These are phyloP conservation scores for Blastobotrys robertii DNA, from an alignment of 805 yeast genomes.

Conservation along the genomic window DNA sequence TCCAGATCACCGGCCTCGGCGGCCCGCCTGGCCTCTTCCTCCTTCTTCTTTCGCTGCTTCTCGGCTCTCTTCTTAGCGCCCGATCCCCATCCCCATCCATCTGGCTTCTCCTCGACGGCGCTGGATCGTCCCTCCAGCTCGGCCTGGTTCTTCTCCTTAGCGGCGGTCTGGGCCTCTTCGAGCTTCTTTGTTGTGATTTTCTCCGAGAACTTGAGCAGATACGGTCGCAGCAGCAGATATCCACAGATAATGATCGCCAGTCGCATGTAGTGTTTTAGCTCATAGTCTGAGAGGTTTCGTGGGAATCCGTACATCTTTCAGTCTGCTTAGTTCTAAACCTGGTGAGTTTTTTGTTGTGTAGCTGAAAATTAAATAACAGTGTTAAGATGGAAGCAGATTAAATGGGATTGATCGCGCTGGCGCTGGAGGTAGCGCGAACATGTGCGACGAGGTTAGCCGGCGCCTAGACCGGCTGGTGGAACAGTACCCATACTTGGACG, in stretches of 20 bases:
- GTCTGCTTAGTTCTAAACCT: too few relatives aligned
- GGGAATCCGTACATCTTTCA: conserved; percentile 30
- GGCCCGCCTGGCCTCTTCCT: conserved; percentile 10
- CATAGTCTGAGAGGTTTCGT: conserved; percentile 19
- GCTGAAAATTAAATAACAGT: too few relatives aligned
- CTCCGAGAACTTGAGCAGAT: conserved; percentile 21
- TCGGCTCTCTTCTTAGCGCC: conserved; percentile 4
- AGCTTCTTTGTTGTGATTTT: conserved; percentile 18
- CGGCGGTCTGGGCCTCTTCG: conserved; percentile 17
- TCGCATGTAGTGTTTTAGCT: conserved; percentile 24
- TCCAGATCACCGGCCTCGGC: conserved; percentile 20
- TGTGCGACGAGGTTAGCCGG: too few relatives aligned
- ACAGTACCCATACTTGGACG: conserved; percentile 4
- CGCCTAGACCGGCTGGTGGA: not conserved
- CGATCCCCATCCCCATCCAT: conserved; percentile 6
- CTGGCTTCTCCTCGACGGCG: not conserved
- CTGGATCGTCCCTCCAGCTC: conserved; percentile 8
- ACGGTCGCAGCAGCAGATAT: conserved; percentile 25
- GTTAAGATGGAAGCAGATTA: too few relatives aligned
- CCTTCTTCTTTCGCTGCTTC: conserved; percentile 5
- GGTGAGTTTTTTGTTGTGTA: conserved; percentile 1
- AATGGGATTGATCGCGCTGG: too few relatives aligned
- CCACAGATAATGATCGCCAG: conserved; percentile 21
- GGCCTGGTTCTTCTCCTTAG: conserved; percentile 17
- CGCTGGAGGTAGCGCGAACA: too few relatives aligned